These are phyloP conservation scores for Monosiga brevicollis DNA, from an alignment of 78 protist genomes.

Conservation along the genomic window DNA sequence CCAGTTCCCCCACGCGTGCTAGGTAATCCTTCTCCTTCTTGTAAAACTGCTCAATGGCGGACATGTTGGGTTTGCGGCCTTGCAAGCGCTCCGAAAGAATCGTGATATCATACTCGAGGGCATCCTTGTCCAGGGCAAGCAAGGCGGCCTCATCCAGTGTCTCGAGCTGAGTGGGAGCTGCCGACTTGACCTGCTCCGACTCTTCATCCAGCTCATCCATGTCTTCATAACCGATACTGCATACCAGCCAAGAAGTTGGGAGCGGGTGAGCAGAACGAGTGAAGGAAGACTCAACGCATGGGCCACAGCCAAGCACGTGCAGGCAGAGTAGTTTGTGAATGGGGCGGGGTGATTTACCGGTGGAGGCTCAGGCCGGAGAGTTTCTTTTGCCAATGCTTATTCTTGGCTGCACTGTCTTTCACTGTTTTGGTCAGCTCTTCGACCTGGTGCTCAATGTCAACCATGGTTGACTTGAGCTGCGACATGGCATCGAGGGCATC, in stretches of 20 bases:
- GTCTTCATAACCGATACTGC: no score
- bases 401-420: neutral
- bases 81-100: neutral
- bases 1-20: constrained; percentile 37
- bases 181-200: no score
- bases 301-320: no score
- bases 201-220: no score
- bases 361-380: neutral
- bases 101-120: constrained; percentile 8
- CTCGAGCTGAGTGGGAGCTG: no score
- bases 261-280: no score
- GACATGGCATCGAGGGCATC: no score
- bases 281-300: no score
- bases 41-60: constrained; percentile 60
- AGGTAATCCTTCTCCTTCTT: constrained; percentile 49
- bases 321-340: no score
- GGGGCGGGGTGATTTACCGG: no score
- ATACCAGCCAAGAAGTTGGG: no score
- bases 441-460: constrained; percentile 7
- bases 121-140: neutral
- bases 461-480: no score
- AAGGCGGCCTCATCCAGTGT: neutral
- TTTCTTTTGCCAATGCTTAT: neutral
- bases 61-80: constrained; percentile 7
- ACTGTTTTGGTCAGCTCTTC: neutral